Evolutionary conservation across 176 grass and related monocot genomes (phyloP).

Genomic region (Musa schizocarpa): DNA sequence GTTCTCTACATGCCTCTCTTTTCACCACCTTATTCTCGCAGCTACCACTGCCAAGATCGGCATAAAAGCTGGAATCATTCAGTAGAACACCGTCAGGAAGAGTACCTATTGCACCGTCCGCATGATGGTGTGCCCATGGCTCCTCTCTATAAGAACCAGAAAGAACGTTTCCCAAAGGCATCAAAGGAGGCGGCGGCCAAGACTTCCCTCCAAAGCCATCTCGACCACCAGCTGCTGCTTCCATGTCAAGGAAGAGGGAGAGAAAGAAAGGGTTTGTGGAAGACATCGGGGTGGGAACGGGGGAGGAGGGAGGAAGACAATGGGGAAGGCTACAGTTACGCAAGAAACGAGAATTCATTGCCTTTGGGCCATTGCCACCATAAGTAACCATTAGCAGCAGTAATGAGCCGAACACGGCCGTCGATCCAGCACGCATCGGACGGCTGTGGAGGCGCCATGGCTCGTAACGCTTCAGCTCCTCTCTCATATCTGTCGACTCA

Average conservation of each 20-base stretch:
- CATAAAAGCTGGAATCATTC: constrained; percentile 26
- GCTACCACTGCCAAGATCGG: constrained; percentile 1
- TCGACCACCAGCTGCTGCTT: neutral
- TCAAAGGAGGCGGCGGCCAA: constrained; percentile 5
- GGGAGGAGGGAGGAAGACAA: too few species aligned
- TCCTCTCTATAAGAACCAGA: constrained; percentile 7
- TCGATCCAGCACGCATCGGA: too few species aligned
- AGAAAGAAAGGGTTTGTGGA: too few species aligned
- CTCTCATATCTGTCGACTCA: too few species aligned
- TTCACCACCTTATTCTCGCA: neutral
- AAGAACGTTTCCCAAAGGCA: constrained; percentile 28
- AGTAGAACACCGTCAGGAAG: constrained; percentile 20
- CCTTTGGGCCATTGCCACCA: too few species aligned
- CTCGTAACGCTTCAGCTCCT: too few species aligned
- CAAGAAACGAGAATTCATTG: too few species aligned
- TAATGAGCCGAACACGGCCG: too few species aligned
- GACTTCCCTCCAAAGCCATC: neutral
- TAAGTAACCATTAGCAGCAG: too few species aligned
- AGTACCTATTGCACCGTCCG: constrained; percentile 9
- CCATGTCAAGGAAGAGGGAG: neutral
- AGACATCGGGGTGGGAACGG: too few species aligned
- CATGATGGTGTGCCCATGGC: neutral
- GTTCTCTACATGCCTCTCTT: neutral
- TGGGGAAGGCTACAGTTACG: too few species aligned
- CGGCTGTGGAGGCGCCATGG: too few species aligned